These are phyloP conservation scores for Rhododendron williamsianum DNA, from an alignment of 148 eudicot species.

Conservation along the genomic window DNA sequence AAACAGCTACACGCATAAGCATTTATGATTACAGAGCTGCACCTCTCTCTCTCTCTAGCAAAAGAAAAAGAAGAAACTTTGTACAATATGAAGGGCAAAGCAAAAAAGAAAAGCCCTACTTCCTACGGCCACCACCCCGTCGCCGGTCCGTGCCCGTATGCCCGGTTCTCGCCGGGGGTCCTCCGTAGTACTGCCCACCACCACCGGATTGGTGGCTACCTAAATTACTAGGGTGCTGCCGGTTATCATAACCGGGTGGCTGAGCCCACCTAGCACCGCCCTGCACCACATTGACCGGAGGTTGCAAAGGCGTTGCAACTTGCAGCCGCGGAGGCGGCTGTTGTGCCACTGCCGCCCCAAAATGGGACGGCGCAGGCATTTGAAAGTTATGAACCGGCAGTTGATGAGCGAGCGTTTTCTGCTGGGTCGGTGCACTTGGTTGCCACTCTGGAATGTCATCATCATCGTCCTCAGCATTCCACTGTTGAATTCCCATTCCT, in stretches of 20 bases:
- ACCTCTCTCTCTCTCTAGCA: neutral
- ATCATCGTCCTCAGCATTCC: constrained; percentile 84
- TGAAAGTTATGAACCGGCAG: constrained; percentile 1
- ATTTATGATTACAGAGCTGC: neutral
- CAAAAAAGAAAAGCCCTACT: constrained; percentile 27
- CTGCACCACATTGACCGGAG: constrained; percentile 23
- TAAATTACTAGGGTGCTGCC: constrained; percentile 15
- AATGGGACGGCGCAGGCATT: constrained; percentile 17
- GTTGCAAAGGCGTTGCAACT: constrained; percentile 16
- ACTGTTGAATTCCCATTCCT: constrained; percentile 29
- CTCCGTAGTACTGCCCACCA: constrained; percentile 24
- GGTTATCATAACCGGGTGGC: constrained; percentile 8
- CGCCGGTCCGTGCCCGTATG: constrained; percentile 26
- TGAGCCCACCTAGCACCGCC: constrained; percentile 36
- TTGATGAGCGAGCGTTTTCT: neutral
- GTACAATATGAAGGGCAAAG: neutral
- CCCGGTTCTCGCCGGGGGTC: constrained; percentile 12
- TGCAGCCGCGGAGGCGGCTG: neutral
- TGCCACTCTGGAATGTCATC: constrained; percentile 92
- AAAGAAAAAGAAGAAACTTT: neutral
- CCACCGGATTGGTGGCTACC: neutral
- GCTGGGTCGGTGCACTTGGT: constrained; percentile 35
- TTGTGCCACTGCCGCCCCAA: neutral
- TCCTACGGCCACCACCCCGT: constrained; percentile 18
- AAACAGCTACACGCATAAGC: neutral